Evolutionary conservation across 1,284 basidiomycete species (phyloP).

Genomic region (Takashimella tepidaria): DNA sequence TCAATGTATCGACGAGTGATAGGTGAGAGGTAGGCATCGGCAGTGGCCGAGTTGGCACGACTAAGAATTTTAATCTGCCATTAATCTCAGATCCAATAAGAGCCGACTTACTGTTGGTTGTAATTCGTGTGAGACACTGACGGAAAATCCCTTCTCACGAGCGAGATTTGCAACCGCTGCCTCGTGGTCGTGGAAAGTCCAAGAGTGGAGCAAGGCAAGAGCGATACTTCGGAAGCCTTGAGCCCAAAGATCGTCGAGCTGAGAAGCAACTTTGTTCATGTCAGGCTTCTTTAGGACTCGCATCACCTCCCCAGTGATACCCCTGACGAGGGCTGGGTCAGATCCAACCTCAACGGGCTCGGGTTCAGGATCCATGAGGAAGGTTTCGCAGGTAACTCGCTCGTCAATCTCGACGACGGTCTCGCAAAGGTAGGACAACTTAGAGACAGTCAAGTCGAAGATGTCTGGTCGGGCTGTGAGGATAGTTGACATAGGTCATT

Average conservation of each 20-base stretch:
- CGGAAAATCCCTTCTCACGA: conserved; percentile 45
- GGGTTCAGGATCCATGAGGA: conserved; percentile 35
- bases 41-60: conserved; percentile 51
- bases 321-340: not conserved
- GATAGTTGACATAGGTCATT: not conserved
- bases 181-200: conserved; percentile 73
- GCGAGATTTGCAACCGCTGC: conserved; percentile 62
- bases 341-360: not conserved
- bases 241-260: conserved; percentile 64
- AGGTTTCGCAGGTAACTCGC: conserved; percentile 39
- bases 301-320: conserved; percentile 57
- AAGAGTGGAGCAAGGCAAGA: conserved; percentile 82
- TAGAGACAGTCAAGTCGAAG: not conserved
- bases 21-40: conserved; percentile 54
- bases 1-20: conserved; percentile 48
- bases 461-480: not conserved
- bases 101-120: conserved; percentile 1
- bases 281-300: conserved; percentile 10
- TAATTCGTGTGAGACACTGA: not conserved
- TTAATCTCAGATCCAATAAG: not conserved
- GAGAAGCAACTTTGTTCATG: conserved; percentile 36
- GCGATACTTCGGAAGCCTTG: conserved; percentile 77
- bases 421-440: conserved; percentile 46
- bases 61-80: conserved; percentile 47
- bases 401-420: not conserved